Evolutionary conservation across 306 rosid genomes (phyloP).

Genomic region (Citrullus mucosospermus): DNA sequence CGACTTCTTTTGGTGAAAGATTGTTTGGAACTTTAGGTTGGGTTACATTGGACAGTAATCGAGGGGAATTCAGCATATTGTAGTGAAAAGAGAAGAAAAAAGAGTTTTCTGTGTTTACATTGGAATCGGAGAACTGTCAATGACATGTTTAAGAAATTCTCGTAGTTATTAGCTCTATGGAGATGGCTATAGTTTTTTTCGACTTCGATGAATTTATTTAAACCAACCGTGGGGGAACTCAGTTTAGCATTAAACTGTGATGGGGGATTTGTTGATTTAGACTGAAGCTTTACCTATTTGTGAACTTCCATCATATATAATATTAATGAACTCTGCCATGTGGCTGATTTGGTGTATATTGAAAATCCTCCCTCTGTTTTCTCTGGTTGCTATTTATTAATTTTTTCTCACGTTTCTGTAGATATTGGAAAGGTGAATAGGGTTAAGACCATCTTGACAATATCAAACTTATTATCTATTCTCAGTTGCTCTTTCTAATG

Average conservation of each 20-base stretch:
- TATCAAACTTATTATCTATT: not conserved
- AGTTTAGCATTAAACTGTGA: not conserved
- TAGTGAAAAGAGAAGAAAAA: not conserved
- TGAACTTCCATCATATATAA: not conserved
- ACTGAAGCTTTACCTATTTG: not conserved
- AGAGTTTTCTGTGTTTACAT: not conserved
- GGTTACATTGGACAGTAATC: not conserved
- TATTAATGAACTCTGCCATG: not conserved
- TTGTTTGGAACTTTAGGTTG: not conserved
- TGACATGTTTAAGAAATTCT: not conserved
- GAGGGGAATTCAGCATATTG: not conserved
- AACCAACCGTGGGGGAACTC: not conserved
- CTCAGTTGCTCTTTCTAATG: not conserved
- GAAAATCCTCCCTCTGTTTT: not conserved
- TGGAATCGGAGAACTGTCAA: not conserved
- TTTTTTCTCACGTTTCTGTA: not conserved
- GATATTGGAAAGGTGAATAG: not conserved
- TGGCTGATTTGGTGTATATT: not conserved
- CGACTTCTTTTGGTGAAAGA: not conserved
- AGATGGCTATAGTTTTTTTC: not conserved
- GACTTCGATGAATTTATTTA: not conserved
- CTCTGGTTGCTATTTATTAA: not conserved
- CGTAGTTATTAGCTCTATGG: not conserved
- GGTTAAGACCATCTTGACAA: not conserved
- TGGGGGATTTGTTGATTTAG: not conserved